Evolutionary conservation across 495 filamentous ascomycete species (phyloP).

Genomic region (Xylaria telfairii): DNA sequence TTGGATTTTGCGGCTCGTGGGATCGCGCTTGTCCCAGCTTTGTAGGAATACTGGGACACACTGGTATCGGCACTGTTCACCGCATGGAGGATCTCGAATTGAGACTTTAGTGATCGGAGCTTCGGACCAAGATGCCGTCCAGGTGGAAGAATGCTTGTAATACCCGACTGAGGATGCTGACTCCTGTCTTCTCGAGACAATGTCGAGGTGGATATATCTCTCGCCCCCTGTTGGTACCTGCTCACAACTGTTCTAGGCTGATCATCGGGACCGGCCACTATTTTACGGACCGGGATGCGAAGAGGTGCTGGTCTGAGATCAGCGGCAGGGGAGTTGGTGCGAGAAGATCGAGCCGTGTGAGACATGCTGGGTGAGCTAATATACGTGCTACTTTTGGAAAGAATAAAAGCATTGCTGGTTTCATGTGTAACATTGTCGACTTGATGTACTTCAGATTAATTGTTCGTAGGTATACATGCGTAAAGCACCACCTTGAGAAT

Average conservation of each 20-base stretch:
- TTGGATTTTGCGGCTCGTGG: slow-evolving; percentile 12
- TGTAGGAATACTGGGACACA: slow-evolving; percentile 11
- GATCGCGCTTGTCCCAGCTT: slow-evolving; percentile 22
- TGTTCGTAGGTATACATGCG: too few relatives aligned
- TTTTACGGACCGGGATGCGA: slow-evolving; percentile 17
- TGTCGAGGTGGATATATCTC: neutral
- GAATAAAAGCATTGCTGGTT: slow-evolving; percentile 14
- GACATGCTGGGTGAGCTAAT: neutral
- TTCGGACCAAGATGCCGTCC: slow-evolving; percentile 27
- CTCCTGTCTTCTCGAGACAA: neutral
- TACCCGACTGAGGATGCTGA: neutral
- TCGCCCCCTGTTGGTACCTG: neutral
- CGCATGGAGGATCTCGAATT: slow-evolving; percentile 49
- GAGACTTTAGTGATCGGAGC: slow-evolving; percentile 46
- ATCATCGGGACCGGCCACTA: neutral
- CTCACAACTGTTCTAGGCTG: neutral
- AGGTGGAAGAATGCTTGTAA: slow-evolving; percentile 21
- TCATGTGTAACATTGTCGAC: slow-evolving; percentile 9
- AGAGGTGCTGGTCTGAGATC: slow-evolving; percentile 24
- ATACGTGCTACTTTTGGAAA: slow-evolving; percentile 15
- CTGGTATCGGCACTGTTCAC: slow-evolving; percentile 34
- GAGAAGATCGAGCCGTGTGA: neutral
- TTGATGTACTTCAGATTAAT: neutral
- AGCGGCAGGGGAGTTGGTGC: neutral
- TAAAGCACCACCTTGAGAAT: slow-evolving; percentile 10